Evolutionary conservation across 352 stramenopile species (phyloP), one percentile per base, ranked within the genome.

Genomic region (Phytophthora boehmeriae): DNA sequence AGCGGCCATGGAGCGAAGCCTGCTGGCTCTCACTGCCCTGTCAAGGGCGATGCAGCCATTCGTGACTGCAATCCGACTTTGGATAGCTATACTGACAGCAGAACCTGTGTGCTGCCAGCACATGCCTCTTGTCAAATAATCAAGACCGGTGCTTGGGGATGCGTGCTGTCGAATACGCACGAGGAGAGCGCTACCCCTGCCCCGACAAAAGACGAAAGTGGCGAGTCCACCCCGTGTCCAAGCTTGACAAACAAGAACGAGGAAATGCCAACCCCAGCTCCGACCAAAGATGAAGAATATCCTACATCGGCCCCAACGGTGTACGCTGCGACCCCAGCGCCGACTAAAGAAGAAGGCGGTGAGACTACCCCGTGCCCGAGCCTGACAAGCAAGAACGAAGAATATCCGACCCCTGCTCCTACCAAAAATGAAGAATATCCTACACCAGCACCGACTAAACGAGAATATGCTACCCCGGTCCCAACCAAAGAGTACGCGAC

Each of bases 121-220:
- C 75, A 89, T 34, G 71, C 80, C 5, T 65, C 67, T 13, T 89
- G 78, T 47, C 36, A 75, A 39, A 80, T 75, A 48, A 84, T 88
- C 61, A 76, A 82, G 54, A 86, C 73, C 2, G 78, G 82, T 14
- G 79, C 74, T 1, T 87, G 75, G 77, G 78, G 76, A 8, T 89
- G 81, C 49, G 78, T 86, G 22, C 49, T 73, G 16, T 79, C 67
- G 39, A 45, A 44, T 17, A 47, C 53, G 6, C 42, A 50, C 38
- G 38, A 63, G 25, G 49, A 63, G 20, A 34, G 9, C 42, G 28
- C 44, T 59, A 57, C 28, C 32, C 35, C 54, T 36, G 53, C 39
- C 25, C 38, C 41, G 46, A 44, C n/a, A 19, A 51, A n/a, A 43
- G 47, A 23, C 16, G 62, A 38, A 8, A 30, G 41, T 30, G 46